Conservation (phyloP, 495 filamentous ascomycete species). For the Mycothermus thermophilus region DNA sequence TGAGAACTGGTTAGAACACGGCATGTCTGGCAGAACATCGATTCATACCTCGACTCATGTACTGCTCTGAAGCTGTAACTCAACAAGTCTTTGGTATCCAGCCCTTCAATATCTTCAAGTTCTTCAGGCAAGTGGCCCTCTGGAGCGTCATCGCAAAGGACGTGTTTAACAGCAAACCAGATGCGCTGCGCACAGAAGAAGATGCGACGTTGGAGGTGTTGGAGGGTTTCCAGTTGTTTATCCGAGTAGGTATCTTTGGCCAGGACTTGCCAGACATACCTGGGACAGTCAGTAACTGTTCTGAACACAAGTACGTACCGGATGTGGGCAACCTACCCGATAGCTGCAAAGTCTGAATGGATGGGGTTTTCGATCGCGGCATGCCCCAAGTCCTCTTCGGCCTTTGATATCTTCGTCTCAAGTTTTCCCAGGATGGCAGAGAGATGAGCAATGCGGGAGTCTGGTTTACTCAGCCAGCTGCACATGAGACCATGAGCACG, state of each 20-base stretch:
- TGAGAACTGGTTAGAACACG: slow-evolving; percentile 16
- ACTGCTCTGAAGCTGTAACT: slow-evolving; percentile 89
- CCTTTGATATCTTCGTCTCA: slow-evolving; percentile 41
- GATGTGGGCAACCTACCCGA: slow-evolving; percentile 34
- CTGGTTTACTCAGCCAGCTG: slow-evolving; percentile 26
- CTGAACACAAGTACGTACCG: background rate
- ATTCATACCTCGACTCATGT: slow-evolving; percentile 68
- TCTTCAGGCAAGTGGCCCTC: slow-evolving; percentile 74
- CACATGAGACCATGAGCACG: slow-evolving; percentile 42
- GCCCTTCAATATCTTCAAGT: slow-evolving; percentile 49
- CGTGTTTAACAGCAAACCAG: slow-evolving; percentile 58
- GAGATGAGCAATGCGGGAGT: slow-evolving; percentile 29
- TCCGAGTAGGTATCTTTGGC: slow-evolving; percentile 17
- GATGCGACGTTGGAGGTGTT: slow-evolving; percentile 39
- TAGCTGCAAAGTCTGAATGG: slow-evolving; percentile 53
- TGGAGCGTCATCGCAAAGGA: slow-evolving; percentile 82
- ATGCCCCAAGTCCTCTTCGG: slow-evolving; percentile 42
- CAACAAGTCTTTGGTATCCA: slow-evolving; percentile 70
- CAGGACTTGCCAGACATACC: slow-evolving; percentile 33
- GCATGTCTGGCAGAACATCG: background rate
- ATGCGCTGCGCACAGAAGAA: slow-evolving; percentile 44
- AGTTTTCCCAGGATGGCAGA: slow-evolving; percentile 34
- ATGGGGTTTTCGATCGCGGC: slow-evolving; percentile 52
- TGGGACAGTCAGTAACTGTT: slow-evolving; percentile 11
- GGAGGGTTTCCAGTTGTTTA: slow-evolving; percentile 26